phyloP scores from a whole-genome alignment of 1,139 yeast species.

The Lodderomyces orthopsilosis region DNA sequence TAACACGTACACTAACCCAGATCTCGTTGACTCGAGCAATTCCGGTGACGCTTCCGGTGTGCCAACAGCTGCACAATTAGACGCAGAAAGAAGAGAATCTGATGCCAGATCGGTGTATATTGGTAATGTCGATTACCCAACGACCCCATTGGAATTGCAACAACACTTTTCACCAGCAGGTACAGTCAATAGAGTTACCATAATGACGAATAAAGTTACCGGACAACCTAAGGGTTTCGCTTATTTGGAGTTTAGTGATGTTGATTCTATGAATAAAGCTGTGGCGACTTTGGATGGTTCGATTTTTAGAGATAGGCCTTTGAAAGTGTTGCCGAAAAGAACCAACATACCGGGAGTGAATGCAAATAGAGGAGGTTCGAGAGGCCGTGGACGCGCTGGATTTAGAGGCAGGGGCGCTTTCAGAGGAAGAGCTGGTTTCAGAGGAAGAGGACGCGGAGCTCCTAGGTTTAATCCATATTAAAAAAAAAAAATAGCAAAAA shows the following conservation, averaged over 20 bases:
- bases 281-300: conserved; percentile 61
- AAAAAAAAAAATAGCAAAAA: not conserved
- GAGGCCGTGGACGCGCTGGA: conserved; percentile 33
- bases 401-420: conserved; percentile 22
- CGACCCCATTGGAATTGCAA: conserved; percentile 80
- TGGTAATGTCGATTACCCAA: conserved; percentile 80
- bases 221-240: conserved; percentile 88
- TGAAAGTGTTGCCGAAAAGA: conserved; percentile 73
- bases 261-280: conserved; percentile 61
- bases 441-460: conserved; percentile 23
- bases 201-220: conserved; percentile 64
- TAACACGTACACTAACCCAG: not conserved
- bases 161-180: conserved; percentile 76
- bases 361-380: conserved; percentile 39
- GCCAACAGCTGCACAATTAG: conserved; percentile 13
- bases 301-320: conserved; percentile 61
- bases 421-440: conserved; percentile 22
- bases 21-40: not conserved
- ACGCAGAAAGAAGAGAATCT: conserved; percentile 39
- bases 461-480: conserved; percentile 24
- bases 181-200: conserved; percentile 78
- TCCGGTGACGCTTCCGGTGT: not conserved
- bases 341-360: conserved; percentile 74
- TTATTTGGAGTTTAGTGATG: conserved; percentile 73
- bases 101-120: conserved; percentile 84